Conservation (phyloP, 257 asterid genomes). For the Solanum chmielewskii region DNA sequence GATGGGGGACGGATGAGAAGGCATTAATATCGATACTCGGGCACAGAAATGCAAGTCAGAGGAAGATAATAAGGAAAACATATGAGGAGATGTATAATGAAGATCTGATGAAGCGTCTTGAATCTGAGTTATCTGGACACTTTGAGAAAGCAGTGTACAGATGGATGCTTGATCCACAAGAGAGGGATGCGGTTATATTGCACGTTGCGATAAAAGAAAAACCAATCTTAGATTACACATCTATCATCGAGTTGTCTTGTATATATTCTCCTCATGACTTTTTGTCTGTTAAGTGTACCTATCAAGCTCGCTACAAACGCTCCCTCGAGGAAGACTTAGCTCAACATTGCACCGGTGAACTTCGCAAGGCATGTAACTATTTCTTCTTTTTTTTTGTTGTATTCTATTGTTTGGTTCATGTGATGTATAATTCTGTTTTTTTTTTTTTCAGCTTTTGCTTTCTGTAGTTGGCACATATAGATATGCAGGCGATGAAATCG, state of each 20-base stretch:
- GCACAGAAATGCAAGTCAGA: slow-evolving; percentile 47
- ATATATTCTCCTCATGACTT: slow-evolving; percentile 43
- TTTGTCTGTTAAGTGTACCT: slow-evolving; percentile 48
- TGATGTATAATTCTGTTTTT: neutral
- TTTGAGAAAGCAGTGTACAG: slow-evolving; percentile 71
- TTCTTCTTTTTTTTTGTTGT: neutral
- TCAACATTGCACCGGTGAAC: slow-evolving; percentile 31
- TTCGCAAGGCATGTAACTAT: slow-evolving; percentile 35
- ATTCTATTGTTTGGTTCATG: neutral
- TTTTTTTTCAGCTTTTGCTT: slow-evolving; percentile 40
- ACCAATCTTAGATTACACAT: slow-evolving; percentile 29
- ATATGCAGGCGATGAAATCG: slow-evolving; percentile 50
- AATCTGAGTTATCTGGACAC: slow-evolving; percentile 56
- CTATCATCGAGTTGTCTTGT: slow-evolving; percentile 36
- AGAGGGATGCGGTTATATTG: slow-evolving; percentile 51
- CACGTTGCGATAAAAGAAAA: slow-evolving; percentile 40
- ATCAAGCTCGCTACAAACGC: slow-evolving; percentile 49
- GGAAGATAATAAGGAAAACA: slow-evolving; percentile 47
- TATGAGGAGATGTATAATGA: slow-evolving; percentile 56
- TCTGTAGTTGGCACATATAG: slow-evolving; percentile 32
- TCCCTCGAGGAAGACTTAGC: slow-evolving; percentile 77
- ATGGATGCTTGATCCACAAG: slow-evolving; percentile 70
- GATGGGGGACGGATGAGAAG: slow-evolving; percentile 82
- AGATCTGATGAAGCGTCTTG: slow-evolving; percentile 65
- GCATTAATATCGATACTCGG: slow-evolving; percentile 39